A percentile compares a stretch with the other conserved stretches of the same genome.
Evolutionary conservation across 2,329 filamentous ascomycete genomes (phyloP).

Genomic region (Pseudocercospora ulei): DNA sequence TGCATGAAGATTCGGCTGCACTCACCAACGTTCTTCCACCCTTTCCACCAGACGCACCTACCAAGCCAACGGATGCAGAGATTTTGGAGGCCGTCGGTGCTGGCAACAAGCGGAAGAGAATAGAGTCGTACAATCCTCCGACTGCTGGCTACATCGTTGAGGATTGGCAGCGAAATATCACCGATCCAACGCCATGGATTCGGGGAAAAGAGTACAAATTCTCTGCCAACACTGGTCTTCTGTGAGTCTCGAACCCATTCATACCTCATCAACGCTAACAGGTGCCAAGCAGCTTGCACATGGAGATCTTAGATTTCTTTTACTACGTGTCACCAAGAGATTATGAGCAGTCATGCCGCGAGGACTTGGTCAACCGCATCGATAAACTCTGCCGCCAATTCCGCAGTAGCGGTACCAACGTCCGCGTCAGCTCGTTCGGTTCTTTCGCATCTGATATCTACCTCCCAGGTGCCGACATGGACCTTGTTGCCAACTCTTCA

Average conservation of each 20-base stretch:
- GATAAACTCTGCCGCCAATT: slow-evolving; percentile 47
- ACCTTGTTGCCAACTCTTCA: slow-evolving; percentile 67
- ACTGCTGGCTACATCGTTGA: slow-evolving; percentile 36
- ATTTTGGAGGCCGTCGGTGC: slow-evolving; percentile 14
- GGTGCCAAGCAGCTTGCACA: slow-evolving; percentile 54
- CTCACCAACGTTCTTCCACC: slow-evolving; percentile 4
- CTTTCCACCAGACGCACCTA: slow-evolving; percentile 19
- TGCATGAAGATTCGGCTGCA: slow-evolving; percentile 9
- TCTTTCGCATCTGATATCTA: slow-evolving; percentile 75
- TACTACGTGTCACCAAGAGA: slow-evolving; percentile 66
- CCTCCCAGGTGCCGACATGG: slow-evolving; percentile 78
- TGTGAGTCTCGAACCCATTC: slow-evolving; percentile 22
- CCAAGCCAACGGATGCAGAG: slow-evolving; percentile 26
- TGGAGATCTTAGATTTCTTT: slow-evolving; percentile 84
- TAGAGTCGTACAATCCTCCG: slow-evolving; percentile 26
- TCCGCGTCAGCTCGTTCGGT: slow-evolving; percentile 68
- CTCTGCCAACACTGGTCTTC: slow-evolving; percentile 20
- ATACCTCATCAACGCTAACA: slow-evolving; percentile 32
- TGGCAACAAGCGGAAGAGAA: slow-evolving; percentile 54
- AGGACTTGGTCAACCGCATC: slow-evolving; percentile 61
- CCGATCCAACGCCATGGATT: slow-evolving; percentile 54
- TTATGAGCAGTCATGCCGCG: slow-evolving; percentile 68
- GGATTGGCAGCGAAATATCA: slow-evolving; percentile 38
- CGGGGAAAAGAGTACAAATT: slow-evolving; percentile 41
- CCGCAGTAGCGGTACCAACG: slow-evolving; percentile 35